These are phyloP conservation scores for Pichia sp. DNA, from an alignment of 1,139 yeast species.

Conservation along the genomic window DNA sequence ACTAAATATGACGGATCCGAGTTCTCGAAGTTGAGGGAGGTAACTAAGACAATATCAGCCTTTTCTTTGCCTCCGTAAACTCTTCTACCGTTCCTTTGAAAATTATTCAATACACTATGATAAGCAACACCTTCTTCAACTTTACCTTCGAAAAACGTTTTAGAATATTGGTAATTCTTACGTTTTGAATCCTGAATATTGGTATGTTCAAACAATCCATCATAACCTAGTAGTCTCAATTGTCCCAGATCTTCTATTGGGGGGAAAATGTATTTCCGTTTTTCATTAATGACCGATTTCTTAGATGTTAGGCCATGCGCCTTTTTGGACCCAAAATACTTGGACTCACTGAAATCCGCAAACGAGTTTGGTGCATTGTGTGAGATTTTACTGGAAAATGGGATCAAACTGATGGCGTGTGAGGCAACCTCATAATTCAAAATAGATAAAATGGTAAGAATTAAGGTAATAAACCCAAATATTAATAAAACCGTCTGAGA, in stretches of 20 bases:
- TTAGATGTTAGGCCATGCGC: conserved; percentile 7
- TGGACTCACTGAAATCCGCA: conserved; percentile 1
- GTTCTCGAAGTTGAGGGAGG: conserved; percentile 67
- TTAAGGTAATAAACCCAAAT: too few species aligned
- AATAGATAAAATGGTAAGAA: too few species aligned
- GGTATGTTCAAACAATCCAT: conserved; percentile 39
- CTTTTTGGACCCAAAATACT: conserved; percentile 4
- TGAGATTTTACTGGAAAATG: too few species aligned
- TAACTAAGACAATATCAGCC: conserved; percentile 73
- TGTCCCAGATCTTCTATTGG: conserved; percentile 57
- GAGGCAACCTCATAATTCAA: too few species aligned
- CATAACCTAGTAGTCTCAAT: conserved; percentile 46
- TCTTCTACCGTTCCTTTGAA: conserved; percentile 58
- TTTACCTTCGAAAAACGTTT: conserved; percentile 11
- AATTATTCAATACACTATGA: conserved; percentile 28
- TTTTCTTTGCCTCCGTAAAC: conserved; percentile 39
- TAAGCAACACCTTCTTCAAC: conserved; percentile 4
- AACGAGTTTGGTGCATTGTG: conserved; percentile 2
- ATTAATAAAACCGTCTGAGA: too few species aligned
- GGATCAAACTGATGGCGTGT: too few species aligned
- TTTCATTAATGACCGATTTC: conserved; percentile 36
- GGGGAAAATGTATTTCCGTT: conserved; percentile 53
- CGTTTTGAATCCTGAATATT: conserved; percentile 24
- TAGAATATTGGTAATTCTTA: conserved; percentile 35
- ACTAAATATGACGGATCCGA: conserved; percentile 55